phyloP scores from a whole-genome alignment of 352 stramenopile species.

The Achlya hypogyna region DNA sequence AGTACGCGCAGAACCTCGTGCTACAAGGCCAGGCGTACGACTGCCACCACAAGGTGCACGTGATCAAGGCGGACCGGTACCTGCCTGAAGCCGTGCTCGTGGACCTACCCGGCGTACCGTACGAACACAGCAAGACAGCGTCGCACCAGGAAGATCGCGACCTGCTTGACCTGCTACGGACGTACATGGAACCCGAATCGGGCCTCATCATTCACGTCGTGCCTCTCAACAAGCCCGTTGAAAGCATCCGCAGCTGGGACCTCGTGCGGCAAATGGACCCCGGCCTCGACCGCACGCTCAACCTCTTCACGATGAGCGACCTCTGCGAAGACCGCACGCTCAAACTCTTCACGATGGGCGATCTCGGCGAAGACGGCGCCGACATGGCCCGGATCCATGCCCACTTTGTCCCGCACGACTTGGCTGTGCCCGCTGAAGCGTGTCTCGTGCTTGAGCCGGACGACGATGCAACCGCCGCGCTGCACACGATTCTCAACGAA shows the following conservation, averaged over 20 bases:
- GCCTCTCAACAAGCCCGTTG: background rate
- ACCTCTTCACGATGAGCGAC: constrained; percentile 10
- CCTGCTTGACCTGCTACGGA: background rate
- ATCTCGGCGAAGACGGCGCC: background rate
- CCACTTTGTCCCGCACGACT: background rate
- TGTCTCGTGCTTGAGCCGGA: background rate
- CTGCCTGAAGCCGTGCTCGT: constrained; percentile 2
- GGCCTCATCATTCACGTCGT: constrained; percentile 2
- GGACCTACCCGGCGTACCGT: constrained; percentile 1
- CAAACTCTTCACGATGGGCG: constrained; percentile 8
- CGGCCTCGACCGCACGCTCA: background rate
- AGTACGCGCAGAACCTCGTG: background rate
- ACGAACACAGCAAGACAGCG: background rate
- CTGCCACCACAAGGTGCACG: constrained; percentile 2
- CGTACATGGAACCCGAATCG: background rate
- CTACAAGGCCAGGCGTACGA: constrained; percentile 4
- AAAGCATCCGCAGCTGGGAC: background rate
- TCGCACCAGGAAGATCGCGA: background rate
- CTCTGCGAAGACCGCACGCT: background rate
- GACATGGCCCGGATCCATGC: background rate
- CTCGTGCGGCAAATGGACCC: constrained; percentile 1
- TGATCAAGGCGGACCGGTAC: background rate
- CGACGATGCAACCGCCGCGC: background rate
- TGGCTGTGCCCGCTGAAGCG: background rate
- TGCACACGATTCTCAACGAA: background rate